Percentiles rank a stretch among this genome's conserved stretches.
phyloP scores from a whole-genome alignment of 352 stramenopile species.

The Phytophthora agathidicida region DNA sequence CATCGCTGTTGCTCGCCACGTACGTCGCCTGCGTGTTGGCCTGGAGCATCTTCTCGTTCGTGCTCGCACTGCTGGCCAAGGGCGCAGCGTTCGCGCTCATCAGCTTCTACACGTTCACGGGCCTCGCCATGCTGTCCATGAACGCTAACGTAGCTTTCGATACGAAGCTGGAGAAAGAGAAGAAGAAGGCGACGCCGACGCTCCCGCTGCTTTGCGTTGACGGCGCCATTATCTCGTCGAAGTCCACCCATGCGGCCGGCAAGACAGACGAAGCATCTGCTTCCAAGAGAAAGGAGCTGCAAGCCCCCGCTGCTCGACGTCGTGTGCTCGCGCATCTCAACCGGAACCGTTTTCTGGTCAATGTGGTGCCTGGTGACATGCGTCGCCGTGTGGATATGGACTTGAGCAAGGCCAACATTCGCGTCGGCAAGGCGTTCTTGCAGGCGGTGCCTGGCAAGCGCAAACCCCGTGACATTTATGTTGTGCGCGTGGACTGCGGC shows the following conservation, averaged over 20 bases:
- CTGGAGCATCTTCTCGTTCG: constrained; percentile 33
- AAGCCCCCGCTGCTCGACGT: constrained; percentile 46
- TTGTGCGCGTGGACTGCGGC: constrained; percentile 77
- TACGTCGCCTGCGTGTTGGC: constrained; percentile 37
- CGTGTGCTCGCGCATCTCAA: constrained; percentile 54
- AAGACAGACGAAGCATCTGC: constrained; percentile 31
- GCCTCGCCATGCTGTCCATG: constrained; percentile 45
- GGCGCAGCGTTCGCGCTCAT: constrained; percentile 45
- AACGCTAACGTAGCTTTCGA: constrained; percentile 8
- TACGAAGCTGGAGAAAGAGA: constrained; percentile 7
- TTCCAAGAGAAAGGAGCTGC: constrained; percentile 38
- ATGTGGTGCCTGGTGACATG: constrained; percentile 58
- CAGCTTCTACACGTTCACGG: constrained; percentile 60
- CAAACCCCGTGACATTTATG: constrained; percentile 69
- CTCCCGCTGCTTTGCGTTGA: constrained; percentile 42
- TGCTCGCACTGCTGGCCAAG: constrained; percentile 34
- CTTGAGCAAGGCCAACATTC: constrained; percentile 60
- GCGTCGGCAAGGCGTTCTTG: constrained; percentile 79
- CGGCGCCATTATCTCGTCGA: constrained; percentile 9
- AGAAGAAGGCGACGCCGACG: constrained; percentile 8
- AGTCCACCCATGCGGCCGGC: constrained; percentile 22
- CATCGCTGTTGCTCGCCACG: constrained; percentile 32
- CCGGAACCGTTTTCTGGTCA: constrained; percentile 47
- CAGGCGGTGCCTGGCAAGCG: constrained; percentile 38
- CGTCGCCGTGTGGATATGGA: constrained; percentile 61